Base-by-base conservation (phyloP, 768 basidiomycete genomes). In the Rossbeevera mucosa region DNA sequence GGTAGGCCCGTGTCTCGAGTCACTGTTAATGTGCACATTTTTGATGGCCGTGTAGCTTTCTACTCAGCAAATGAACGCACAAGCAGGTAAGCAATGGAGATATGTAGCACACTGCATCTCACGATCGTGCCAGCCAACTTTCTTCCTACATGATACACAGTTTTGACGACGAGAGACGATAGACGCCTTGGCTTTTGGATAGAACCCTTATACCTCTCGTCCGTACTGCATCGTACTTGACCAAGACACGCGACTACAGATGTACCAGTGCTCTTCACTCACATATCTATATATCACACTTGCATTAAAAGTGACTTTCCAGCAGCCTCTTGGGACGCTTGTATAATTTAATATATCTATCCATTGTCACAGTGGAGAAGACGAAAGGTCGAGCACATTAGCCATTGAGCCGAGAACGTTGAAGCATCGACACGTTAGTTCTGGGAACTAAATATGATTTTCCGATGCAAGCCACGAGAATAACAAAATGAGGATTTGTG, bases 81-180 rank as follows among this genome's bases (percentile, higher is more conserved):
- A 92, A 76, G 90, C 90, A 46, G 80, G 90, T 88, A 68, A 65
- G 80, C 62, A 42, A 41, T 33, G 7, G 42, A 52, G 24, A 48
- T 21, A 14, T 26, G 45, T 41, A 30, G 21, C 16, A 3, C 51
- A 22, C 51, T 21, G 38, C 25, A 48, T 41, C 57, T 58, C 33
- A 60, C 47, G 31, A 18, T 42, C 28, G 14, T 50, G 30, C n/a
- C 57, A 83, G 83, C 81, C 48, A 71, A 72, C 43, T 86, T 86
- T 66, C 73, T 86, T 25, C 82, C 83, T 12, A 86, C 83, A 64
- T 80, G 67, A 78, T 52, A 25, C 21, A 29, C 52, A 20, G 20
- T 24, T 49, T 13, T 18, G 16, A 48, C 29, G 46, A 48, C 30
- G 38, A 46, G 48, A 54, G 22, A 51, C 25, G 47, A 54, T 29